Evolutionary conservation across 768 basidiomycete species (phyloP).

Genomic region (Austroboletus eburneus): DNA sequence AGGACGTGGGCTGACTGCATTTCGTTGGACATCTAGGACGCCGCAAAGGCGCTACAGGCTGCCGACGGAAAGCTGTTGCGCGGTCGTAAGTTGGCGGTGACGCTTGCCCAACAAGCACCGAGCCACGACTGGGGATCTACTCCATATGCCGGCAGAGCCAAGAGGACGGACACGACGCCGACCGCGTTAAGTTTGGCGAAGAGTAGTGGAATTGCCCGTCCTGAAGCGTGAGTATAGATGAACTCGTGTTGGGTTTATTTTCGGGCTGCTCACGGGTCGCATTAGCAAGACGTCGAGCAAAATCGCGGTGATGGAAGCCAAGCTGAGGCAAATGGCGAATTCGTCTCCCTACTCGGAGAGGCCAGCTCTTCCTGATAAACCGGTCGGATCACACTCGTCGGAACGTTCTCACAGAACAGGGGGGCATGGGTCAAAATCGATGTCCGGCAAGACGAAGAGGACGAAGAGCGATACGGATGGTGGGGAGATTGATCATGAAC

Average conservation of each 20-base stretch:
- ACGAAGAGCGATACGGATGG: neutral
- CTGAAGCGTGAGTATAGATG: slow-evolving; percentile 41
- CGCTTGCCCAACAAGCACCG: slow-evolving; percentile 84
- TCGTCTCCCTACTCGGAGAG: slow-evolving; percentile 19
- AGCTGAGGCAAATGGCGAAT: slow-evolving; percentile 73
- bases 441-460: neutral
- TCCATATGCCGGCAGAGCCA: slow-evolving; percentile 34
- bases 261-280: slow-evolving; percentile 7
- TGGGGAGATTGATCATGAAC: neutral
- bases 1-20: slow-evolving; percentile 16
- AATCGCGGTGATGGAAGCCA: slow-evolving; percentile 96
- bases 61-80: slow-evolving; percentile 79
- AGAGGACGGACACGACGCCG: slow-evolving; percentile 59
- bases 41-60: slow-evolving; percentile 65
- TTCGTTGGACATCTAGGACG: slow-evolving; percentile 59
- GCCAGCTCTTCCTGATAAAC: slow-evolving; percentile 22
- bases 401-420: slow-evolving; percentile 2
- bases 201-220: slow-evolving; percentile 49
- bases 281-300: slow-evolving; percentile 70
- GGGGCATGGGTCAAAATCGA: neutral
- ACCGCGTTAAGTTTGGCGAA: slow-evolving; percentile 90
- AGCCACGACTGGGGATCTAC: slow-evolving; percentile 25
- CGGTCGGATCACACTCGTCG: neutral
- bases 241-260: neutral
- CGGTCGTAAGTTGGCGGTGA: slow-evolving; percentile 87